A percentile compares a stretch with the other conserved stretches of the same genome.
phyloP scores from a whole-genome alignment of 192 early-diverging fungal species.

The Entomortierella chlamydospora region DNA sequence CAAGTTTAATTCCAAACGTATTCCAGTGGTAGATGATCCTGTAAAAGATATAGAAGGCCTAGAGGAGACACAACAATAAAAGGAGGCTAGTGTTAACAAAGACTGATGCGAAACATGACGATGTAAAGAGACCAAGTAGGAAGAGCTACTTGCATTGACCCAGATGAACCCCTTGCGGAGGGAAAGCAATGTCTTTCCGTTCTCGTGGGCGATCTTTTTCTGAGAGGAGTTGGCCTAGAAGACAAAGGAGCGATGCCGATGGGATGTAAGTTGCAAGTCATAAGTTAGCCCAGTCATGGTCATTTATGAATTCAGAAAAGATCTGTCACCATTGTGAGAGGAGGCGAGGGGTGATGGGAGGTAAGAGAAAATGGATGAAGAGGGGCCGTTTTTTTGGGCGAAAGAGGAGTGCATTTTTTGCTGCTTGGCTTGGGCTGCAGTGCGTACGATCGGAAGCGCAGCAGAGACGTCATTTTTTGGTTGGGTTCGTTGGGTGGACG shows the following conservation, averaged over 20 bases:
- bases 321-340: constrained; percentile 8
- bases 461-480: constrained; percentile 11
- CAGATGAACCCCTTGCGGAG: constrained; percentile 63
- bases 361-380: background rate
- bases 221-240: constrained; percentile 73
- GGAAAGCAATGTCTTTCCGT: constrained; percentile 63
- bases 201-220: constrained; percentile 70
- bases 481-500: too few species aligned
- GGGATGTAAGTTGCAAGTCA: background rate
- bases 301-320: background rate
- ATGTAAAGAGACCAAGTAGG: background rate
- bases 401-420: background rate
- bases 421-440: background rate
- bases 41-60: constrained; percentile 66
- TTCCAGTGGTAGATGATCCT: constrained; percentile 65
- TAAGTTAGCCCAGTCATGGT: too few species aligned
- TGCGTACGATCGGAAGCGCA: background rate
- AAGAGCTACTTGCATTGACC: constrained; percentile 57
- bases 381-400: background rate
- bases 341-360: background rate
- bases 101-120: background rate
- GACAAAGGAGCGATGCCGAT: background rate
- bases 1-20: constrained; percentile 58
- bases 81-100: too few species aligned
- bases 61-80: too few species aligned